These are phyloP conservation scores for Neodidymelliopsis sp. DNA, from an alignment of 2,329 filamentous ascomycete genomes.

Conservation along the genomic window DNA sequence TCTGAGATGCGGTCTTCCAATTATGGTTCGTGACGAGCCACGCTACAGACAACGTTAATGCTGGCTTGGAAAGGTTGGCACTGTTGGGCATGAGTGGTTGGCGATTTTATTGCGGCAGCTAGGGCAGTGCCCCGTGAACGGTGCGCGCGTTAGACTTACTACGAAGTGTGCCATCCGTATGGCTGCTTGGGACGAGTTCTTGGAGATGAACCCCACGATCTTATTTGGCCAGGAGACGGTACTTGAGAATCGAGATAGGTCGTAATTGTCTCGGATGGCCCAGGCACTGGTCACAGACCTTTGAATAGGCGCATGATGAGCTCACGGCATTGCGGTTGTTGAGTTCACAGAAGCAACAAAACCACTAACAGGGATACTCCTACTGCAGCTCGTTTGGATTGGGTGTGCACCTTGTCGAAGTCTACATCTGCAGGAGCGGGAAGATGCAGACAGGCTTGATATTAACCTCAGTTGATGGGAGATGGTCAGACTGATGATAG, in stretches of 20 bases:
- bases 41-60: background rate
- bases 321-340: no score
- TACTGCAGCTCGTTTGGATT: no score
- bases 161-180: slow-evolving; percentile 6
- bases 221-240: background rate
- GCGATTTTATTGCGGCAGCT: slow-evolving; percentile 17
- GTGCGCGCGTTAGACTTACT: slow-evolving; percentile 7
- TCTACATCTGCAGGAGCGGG: background rate
- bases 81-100: slow-evolving; percentile 8
- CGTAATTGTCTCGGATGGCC: no score
- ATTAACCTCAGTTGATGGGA: background rate
- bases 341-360: no score
- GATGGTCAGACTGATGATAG: background rate
- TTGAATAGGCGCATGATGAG: no score
- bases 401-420: background rate
- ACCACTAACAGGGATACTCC: no score
- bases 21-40: background rate
- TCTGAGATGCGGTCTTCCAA: background rate
- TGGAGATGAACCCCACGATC: slow-evolving; percentile 1
- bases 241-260: no score
- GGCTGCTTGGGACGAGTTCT: slow-evolving; percentile 4
- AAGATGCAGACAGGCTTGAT: background rate
- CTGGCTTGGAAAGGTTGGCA: background rate
- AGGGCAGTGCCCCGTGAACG: slow-evolving; percentile 13
- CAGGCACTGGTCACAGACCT: no score